Conservation (phyloP, 2,329 filamentous ascomycete genomes). For the Chaetomiaceae sp. region DNA sequence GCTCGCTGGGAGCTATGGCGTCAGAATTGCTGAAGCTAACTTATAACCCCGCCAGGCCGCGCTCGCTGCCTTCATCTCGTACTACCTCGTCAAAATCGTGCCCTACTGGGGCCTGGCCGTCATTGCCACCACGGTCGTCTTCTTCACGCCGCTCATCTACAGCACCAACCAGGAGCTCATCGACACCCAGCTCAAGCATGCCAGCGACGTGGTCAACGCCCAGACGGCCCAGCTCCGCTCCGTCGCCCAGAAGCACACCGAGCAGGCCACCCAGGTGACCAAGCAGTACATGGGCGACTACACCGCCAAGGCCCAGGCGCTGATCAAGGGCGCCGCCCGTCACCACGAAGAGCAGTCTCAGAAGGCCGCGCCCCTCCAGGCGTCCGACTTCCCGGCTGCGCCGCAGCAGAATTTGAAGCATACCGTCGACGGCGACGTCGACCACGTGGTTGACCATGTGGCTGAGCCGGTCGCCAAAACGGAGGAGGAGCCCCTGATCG, state of each 20-base stretch:
- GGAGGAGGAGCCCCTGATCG: conserved; percentile 1
- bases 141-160: conserved; percentile 60
- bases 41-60: conserved; percentile 41
- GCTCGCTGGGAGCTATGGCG: conserved; percentile 13
- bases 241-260: conserved; percentile 58
- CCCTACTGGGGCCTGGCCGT: conserved; percentile 64
- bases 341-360: conserved; percentile 23
- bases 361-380: conserved; percentile 29
- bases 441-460: neutral
- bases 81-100: conserved; percentile 63
- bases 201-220: conserved; percentile 50
- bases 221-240: conserved; percentile 58
- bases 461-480: conserved; percentile 3
- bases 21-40: conserved; percentile 8
- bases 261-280: conserved; percentile 55
- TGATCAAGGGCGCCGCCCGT: conserved; percentile 42
- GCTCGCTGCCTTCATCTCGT: conserved; percentile 56
- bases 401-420: conserved; percentile 4
- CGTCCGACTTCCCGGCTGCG: conserved; percentile 27
- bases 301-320: conserved; percentile 59
- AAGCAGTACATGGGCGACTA: conserved; percentile 65
- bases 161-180: conserved; percentile 64
- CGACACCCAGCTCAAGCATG: conserved; percentile 54
- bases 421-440: neutral
- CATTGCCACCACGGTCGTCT: conserved; percentile 52